A percentile compares a stretch with the other conserved stretches of the same genome.
These are phyloP conservation scores for Alternaria panax DNA, from an alignment of 2,329 filamentous ascomycete species.

Conservation along the genomic window DNA sequence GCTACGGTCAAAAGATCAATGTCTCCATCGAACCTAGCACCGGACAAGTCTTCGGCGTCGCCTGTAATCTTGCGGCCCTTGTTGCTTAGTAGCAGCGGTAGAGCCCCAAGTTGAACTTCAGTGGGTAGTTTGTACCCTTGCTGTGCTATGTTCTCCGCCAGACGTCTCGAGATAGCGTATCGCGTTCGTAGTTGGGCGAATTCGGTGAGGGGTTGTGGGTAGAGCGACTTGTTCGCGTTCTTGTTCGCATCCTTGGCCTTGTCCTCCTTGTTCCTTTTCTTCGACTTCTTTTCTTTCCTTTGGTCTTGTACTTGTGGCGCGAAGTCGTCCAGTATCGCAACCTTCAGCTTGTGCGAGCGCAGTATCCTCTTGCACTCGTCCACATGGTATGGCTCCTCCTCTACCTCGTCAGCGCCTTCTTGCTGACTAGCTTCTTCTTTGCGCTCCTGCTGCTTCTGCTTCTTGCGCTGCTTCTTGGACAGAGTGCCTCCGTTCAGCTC, in stretches of 20 bases:
- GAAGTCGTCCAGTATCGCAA: conserved; percentile 71
- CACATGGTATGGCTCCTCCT: conserved; percentile 60
- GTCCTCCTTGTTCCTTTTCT: conserved; percentile 56
- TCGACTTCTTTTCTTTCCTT: conserved; percentile 64
- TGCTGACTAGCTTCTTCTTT: conserved; percentile 12
- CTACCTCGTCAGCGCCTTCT: background rate
- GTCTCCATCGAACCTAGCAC: conserved; percentile 41
- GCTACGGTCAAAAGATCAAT: conserved; percentile 87
- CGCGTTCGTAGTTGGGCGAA: conserved; percentile 75
- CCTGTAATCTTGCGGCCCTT: conserved; percentile 46
- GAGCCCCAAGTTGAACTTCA: conserved; percentile 86
- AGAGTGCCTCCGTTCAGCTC: conserved; percentile 12
- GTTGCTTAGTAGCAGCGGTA: conserved; percentile 76
- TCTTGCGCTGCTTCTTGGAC: conserved; percentile 28
- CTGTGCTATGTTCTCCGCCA: conserved; percentile 80
- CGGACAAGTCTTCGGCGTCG: conserved; percentile 41
- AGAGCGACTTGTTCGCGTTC: conserved; percentile 69
- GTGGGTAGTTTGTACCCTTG: conserved; percentile 90
- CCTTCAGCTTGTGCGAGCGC: conserved; percentile 82
- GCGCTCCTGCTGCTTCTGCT: conserved; percentile 14
- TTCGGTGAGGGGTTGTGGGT: conserved; percentile 78
- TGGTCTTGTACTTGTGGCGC: conserved; percentile 46
- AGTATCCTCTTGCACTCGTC: conserved; percentile 77
- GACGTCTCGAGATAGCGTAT: conserved; percentile 75
- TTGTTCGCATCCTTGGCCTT: conserved; percentile 51